Percentiles rank a stretch among this genome's conserved stretches.
These are phyloP conservation scores for Candida cerambycidarum DNA, from an alignment of 805 yeast genomes.

Conservation along the genomic window DNA sequence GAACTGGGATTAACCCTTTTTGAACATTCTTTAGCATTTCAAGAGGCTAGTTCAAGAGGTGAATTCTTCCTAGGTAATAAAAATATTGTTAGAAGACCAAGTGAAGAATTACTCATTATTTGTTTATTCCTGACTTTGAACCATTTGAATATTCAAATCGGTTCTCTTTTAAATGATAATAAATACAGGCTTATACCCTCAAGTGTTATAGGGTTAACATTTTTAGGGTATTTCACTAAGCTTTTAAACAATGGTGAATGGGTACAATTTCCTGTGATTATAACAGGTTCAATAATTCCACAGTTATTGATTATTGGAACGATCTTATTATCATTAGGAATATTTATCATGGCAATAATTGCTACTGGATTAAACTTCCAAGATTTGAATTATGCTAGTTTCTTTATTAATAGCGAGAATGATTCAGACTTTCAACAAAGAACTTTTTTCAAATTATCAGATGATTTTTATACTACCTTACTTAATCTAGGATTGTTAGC, in stretches of 20 bases:
- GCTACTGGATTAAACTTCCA: slow-evolving; percentile 46
- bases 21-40: slow-evolving; percentile 75
- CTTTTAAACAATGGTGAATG: slow-evolving; percentile 42
- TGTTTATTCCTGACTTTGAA: slow-evolving; percentile 57
- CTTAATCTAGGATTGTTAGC: slow-evolving; percentile 61
- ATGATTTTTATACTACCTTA: slow-evolving; percentile 55
- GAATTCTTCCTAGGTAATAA: slow-evolving; percentile 24
- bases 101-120: slow-evolving; percentile 50
- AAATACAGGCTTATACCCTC: slow-evolving; percentile 64
- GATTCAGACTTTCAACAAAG: slow-evolving; percentile 14
- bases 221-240: slow-evolving; percentile 44
- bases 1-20: slow-evolving; percentile 72
- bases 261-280: slow-evolving; percentile 52
- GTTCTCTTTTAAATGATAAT: slow-evolving; percentile 54
- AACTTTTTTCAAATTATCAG: slow-evolving; percentile 15
- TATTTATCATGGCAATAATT: slow-evolving; percentile 59
- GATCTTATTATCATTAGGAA: slow-evolving; percentile 49
- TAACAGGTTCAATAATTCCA: slow-evolving; percentile 63
- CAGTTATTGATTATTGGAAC: slow-evolving; percentile 57
- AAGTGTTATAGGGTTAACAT: slow-evolving; percentile 53
- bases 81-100: slow-evolving; percentile 37
- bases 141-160: slow-evolving; percentile 61
- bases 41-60: slow-evolving; percentile 55
- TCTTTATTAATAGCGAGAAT: slow-evolving; percentile 27
- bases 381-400: slow-evolving; percentile 37